phyloP scores from a whole-genome alignment of 2,329 filamentous ascomycete species.

The Didymella lethalis region DNA sequence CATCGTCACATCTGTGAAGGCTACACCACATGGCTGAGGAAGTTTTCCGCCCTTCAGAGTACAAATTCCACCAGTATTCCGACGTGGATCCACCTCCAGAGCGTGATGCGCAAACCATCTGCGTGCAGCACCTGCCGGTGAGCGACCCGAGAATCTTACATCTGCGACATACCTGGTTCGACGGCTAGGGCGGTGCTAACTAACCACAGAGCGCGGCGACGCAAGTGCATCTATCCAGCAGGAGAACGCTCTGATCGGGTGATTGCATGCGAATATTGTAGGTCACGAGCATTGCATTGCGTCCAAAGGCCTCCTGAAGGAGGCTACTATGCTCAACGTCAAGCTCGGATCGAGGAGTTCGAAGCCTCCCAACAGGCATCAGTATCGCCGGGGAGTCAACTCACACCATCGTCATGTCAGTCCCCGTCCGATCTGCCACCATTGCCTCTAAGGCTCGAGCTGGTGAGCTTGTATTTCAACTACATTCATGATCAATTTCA shows the following conservation, averaged over 20 bases:
- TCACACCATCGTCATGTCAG: constrained; percentile 17
- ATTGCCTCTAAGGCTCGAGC: constrained; percentile 26
- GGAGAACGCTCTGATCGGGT: constrained; percentile 19
- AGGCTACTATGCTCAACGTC: constrained; percentile 36
- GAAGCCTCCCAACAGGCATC: constrained; percentile 16
- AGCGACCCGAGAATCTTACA: constrained; percentile 18
- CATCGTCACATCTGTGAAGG: constrained; percentile 12
- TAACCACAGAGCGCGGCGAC: constrained; percentile 31
- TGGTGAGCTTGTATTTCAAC: constrained; percentile 35
- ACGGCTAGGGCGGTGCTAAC: constrained; percentile 8
- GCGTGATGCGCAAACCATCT: constrained; percentile 35
- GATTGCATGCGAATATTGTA: constrained; percentile 32
- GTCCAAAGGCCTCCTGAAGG: constrained; percentile 35
- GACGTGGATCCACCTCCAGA: constrained; percentile 16
- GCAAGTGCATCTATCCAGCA: constrained; percentile 35
- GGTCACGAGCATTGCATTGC: constrained; percentile 30
- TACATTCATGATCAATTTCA: constrained; percentile 39
- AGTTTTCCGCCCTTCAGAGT: constrained; percentile 29
- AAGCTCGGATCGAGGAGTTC: constrained; percentile 26
- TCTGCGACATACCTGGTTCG: constrained; percentile 9
- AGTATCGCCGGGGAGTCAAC: constrained; percentile 1
- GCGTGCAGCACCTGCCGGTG: constrained; percentile 36
- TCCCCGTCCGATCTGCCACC: constrained; percentile 23
- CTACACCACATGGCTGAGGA: constrained; percentile 18
- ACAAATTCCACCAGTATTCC: constrained; percentile 20